Evolutionary conservation across 225 moss, liverwort and hornwort genomes (phyloP).

Genomic region (Lunularia cruciata): DNA sequence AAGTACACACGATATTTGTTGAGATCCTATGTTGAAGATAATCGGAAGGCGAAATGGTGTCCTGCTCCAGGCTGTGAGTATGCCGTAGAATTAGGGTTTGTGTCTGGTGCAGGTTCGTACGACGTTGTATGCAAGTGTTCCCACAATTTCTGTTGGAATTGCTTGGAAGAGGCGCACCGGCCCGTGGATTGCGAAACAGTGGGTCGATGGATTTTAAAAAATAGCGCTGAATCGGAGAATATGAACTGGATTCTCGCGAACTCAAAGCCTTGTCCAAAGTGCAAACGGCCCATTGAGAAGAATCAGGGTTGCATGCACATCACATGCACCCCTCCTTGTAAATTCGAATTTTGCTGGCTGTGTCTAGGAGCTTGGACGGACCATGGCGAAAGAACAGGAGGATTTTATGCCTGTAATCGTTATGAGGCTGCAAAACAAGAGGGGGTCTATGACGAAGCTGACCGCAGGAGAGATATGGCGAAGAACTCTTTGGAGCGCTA

Average conservation of each 20-base stretch:
- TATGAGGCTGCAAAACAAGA: slow-evolving; percentile 99
- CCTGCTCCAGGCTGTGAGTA: slow-evolving; percentile 98
- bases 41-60: slow-evolving; percentile 98
- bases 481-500: slow-evolving; percentile 97
- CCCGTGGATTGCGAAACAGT: slow-evolving; percentile 98
- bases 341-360: slow-evolving; percentile 82
- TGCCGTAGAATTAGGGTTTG: slow-evolving; percentile 73
- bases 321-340: slow-evolving; percentile 98
- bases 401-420: slow-evolving; percentile 98
- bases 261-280: slow-evolving; percentile 98
- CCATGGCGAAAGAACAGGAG: slow-evolving; percentile 95
- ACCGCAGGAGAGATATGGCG: slow-evolving; percentile 99
- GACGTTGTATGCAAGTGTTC: slow-evolving; percentile 97
- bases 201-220: slow-evolving; percentile 93
- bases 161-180: slow-evolving; percentile 97
- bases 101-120: slow-evolving; percentile 75
- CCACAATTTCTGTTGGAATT: slow-evolving; percentile 90
- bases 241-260: slow-evolving; percentile 99
- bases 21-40: slow-evolving; percentile 93
- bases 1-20: slow-evolving; percentile 88
- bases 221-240: slow-evolving; percentile 98
- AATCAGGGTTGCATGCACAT: slow-evolving; percentile 99
- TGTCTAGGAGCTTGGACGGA: slow-evolving; percentile 99
- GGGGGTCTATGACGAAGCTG: slow-evolving; percentile 90
- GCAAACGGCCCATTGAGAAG: slow-evolving; percentile 98